Evolutionary conservation across 108 stramenopile species (phyloP).

Genomic region (Fistulifera solaris): DNA sequence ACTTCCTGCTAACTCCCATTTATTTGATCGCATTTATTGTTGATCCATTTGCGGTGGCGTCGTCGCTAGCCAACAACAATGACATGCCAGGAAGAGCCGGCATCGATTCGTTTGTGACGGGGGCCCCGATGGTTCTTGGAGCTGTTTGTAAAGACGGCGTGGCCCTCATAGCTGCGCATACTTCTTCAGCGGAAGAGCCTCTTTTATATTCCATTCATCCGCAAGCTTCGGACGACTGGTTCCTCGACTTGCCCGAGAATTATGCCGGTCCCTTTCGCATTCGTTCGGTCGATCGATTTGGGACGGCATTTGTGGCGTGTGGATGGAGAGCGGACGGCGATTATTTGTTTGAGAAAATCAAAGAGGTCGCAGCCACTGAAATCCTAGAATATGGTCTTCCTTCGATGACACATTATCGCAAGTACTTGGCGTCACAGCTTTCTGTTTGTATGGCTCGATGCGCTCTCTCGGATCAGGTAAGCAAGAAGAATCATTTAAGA

Average conservation of each 20-base stretch:
- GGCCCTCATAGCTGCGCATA: conserved; percentile 48
- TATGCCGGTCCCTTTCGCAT: conserved; percentile 63
- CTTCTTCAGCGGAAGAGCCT: conserved; percentile 16
- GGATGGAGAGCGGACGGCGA: conserved; percentile 74
- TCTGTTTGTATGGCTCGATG: conserved; percentile 58
- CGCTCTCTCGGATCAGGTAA: conserved; percentile 26
- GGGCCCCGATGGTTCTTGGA: conserved; percentile 53
- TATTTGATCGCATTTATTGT: not conserved
- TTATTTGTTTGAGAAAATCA: conserved; percentile 28
- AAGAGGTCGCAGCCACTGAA: conserved; percentile 42
- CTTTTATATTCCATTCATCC: conserved; percentile 9
- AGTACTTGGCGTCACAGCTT: conserved; percentile 39
- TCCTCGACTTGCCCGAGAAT: conserved; percentile 35
- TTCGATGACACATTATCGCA: conserved; percentile 25
- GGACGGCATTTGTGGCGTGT: conserved; percentile 48
- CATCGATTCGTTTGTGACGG: conserved; percentile 41
- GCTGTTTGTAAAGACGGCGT: conserved; percentile 58
- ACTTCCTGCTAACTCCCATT: too few species aligned
- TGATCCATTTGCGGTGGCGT: not conserved
- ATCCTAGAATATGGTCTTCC: conserved; percentile 8
- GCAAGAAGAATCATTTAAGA: not conserved
- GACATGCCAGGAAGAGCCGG: conserved; percentile 2
- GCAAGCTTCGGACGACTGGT: not conserved
- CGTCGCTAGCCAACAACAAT: not conserved
- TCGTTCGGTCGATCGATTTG: conserved; percentile 30